Evolutionary conservation across 352 stramenopile genomes (phyloP).

Genomic region (Discostella stelligera): DNA sequence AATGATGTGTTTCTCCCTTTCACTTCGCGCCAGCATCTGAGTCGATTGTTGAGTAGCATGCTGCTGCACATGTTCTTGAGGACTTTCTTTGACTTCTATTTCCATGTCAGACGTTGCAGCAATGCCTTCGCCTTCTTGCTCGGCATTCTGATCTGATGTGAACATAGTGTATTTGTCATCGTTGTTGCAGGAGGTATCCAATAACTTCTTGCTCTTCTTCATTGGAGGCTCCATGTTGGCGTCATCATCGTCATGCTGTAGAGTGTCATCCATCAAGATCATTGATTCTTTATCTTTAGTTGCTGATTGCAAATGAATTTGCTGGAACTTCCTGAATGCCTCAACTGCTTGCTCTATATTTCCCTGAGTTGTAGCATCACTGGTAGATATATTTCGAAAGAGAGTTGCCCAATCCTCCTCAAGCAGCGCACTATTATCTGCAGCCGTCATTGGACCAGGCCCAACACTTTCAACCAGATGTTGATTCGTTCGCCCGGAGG

Average conservation of each 20-base stretch:
- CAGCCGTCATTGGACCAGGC: not conserved
- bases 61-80: not conserved
- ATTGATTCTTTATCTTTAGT: not conserved
- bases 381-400: conserved; percentile 2
- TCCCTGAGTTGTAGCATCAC: not conserved
- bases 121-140: not conserved
- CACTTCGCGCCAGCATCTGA: conserved; percentile 2
- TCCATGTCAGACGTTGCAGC: not conserved
- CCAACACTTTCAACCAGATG: not conserved
- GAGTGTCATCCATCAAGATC: not conserved
- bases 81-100: not conserved
- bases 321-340: not conserved
- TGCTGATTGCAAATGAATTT: not conserved
- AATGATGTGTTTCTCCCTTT: conserved; percentile 28
- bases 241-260: not conserved
- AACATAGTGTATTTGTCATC: not conserved
- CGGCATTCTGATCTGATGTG: not conserved
- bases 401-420: not conserved
- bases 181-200: not conserved
- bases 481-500: not conserved
- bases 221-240: conserved; percentile 2
- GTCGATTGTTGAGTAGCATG: not conserved
- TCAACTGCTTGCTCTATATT: not conserved
- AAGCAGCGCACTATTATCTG: not conserved
- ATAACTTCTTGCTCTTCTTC: conserved; percentile 14